phyloP scores from a whole-genome alignment of 1,139 yeast species.

The Nakaseomyces sp. region DNA sequence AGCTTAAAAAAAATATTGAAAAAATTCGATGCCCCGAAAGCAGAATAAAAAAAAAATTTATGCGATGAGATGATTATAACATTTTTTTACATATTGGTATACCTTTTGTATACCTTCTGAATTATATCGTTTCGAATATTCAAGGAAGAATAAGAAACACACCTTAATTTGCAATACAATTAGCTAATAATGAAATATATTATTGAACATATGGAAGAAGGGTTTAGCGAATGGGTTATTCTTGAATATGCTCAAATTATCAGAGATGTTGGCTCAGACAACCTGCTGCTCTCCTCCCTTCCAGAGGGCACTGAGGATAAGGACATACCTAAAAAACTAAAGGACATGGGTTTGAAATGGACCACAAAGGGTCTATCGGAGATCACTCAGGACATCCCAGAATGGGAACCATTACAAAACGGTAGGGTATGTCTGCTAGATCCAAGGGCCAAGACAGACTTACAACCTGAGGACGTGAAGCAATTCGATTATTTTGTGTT shows the following conservation, averaged over 20 bases:
- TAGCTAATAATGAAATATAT: constrained; percentile 62
- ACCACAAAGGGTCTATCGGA: constrained; percentile 64
- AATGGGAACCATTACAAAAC: constrained; percentile 28
- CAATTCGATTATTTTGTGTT: constrained; percentile 80
- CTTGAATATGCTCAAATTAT: constrained; percentile 80
- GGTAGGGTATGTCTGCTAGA: constrained; percentile 72
- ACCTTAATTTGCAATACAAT: background rate
- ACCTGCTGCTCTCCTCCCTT: constrained; percentile 69
- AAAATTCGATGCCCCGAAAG: background rate
- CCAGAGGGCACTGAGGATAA: constrained; percentile 51
- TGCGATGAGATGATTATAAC: constrained; percentile 3
- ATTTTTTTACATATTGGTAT: too few species aligned
- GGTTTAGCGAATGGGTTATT: constrained; percentile 92
- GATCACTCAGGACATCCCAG: constrained; percentile 30
- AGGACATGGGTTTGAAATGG: constrained; percentile 66
- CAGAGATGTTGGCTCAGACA: constrained; percentile 68
- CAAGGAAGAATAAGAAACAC: too few species aligned
- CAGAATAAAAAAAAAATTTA: background rate
- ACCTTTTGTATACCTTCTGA: too few species aligned
- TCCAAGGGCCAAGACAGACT: constrained; percentile 72
- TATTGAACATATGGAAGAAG: constrained; percentile 96
- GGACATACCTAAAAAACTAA: constrained; percentile 57
- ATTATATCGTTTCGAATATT: too few species aligned
- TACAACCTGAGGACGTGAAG: constrained; percentile 57
- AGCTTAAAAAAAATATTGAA: background rate